phyloP scores from a whole-genome alignment of 768 basidiomycete species.

The Russula sp. region DNA sequence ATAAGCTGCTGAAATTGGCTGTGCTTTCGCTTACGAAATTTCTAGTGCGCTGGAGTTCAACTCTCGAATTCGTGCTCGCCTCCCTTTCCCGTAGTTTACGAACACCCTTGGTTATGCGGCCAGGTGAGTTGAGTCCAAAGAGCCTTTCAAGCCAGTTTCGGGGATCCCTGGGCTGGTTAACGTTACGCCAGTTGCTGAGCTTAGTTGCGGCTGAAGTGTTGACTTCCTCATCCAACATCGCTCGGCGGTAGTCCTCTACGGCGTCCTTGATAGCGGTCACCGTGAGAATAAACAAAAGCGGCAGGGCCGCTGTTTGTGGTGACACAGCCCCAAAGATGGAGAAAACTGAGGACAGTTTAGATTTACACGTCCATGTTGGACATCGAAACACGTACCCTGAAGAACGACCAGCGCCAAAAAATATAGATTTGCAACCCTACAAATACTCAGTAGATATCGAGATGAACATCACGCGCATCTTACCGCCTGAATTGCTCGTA shows the following conservation, averaged over 20 bases:
- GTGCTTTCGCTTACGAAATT: constrained; percentile 31
- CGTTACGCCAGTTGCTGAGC: constrained; percentile 84
- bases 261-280: constrained; percentile 96
- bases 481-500: constrained; percentile 92
- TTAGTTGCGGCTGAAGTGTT: constrained; percentile 93
- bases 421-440: constrained; percentile 86
- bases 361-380: not conserved
- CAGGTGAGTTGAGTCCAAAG: constrained; percentile 67
- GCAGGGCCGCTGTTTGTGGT: constrained; percentile 77
- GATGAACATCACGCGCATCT: not conserved
- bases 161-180: constrained; percentile 79
- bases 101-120: constrained; percentile 80
- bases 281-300: constrained; percentile 78
- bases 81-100: constrained; percentile 80
- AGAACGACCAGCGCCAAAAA: constrained; percentile 81
- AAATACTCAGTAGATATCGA: constrained; percentile 20
- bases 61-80: constrained; percentile 58
- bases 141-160: constrained; percentile 72
- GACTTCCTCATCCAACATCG: constrained; percentile 83
- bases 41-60: constrained; percentile 53
- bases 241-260: constrained; percentile 93
- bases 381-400: constrained; percentile 48
- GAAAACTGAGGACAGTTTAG: constrained; percentile 55
- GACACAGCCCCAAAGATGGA: constrained; percentile 87
- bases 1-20: constrained; percentile 37